Conservation (phyloP, 768 basidiomycete genomes). For the Astraeus odoratus region DNA sequence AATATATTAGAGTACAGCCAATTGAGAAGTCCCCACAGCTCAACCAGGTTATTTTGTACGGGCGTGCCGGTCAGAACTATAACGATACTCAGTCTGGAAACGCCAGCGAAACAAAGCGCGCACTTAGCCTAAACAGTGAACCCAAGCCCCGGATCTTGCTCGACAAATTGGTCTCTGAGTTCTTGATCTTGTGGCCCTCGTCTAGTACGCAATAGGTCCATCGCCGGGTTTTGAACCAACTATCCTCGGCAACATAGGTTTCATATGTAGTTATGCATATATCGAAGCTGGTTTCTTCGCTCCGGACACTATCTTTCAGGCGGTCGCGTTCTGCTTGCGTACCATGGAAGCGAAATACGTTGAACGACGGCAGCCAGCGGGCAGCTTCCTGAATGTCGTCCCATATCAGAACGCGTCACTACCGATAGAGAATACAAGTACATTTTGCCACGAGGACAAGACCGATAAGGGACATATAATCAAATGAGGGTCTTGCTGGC, state of each 20-base stretch:
- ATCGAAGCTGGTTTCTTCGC: constrained; percentile 30
- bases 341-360: constrained; percentile 57
- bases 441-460: constrained; percentile 50
- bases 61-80: constrained; percentile 69
- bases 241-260: constrained; percentile 46
- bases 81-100: neutral
- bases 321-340: constrained; percentile 45
- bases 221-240: constrained; percentile 53
- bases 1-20: constrained; percentile 54
- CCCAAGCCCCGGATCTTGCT: constrained; percentile 49
- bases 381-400: constrained; percentile 37
- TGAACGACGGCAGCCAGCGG: constrained; percentile 49
- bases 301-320: constrained; percentile 39
- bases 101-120: constrained; percentile 1
- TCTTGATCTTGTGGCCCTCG: constrained; percentile 71
- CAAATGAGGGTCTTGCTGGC: constrained; percentile 52
- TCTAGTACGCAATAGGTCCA: constrained; percentile 59
- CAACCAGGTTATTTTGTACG: constrained; percentile 57
- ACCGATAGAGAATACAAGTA: constrained; percentile 16
- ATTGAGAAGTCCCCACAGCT: constrained; percentile 50
- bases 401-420: neutral
- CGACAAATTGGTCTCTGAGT: constrained; percentile 48
- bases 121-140: constrained; percentile 51
- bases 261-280: constrained; percentile 70
- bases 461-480: constrained; percentile 71